phyloP scores from a whole-genome alignment of 306 rosid species.

The Acmispon strigosus region DNA sequence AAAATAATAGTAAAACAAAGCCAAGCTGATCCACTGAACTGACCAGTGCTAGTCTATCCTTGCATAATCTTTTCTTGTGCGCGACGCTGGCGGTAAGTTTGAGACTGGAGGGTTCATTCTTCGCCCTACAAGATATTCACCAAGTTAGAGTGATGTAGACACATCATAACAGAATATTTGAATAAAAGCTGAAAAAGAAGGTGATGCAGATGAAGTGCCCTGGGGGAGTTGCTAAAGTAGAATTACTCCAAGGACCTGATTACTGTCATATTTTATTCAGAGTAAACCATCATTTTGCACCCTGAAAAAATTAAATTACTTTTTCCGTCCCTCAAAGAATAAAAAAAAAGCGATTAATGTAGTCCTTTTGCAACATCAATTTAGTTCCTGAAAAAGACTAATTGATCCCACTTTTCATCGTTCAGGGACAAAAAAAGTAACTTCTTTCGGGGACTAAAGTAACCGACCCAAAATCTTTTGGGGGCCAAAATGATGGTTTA shows the following conservation, averaged over 20 bases:
- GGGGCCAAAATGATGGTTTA: too few relatives aligned
- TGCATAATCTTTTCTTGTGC: constrained; percentile 82
- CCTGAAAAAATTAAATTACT: too few relatives aligned
- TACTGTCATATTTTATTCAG: not conserved
- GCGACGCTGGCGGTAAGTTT: constrained; percentile 80
- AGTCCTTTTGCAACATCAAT: too few relatives aligned
- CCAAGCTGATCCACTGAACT: constrained; percentile 23
- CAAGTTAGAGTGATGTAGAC: constrained; percentile 20
- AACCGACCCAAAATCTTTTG: too few relatives aligned
- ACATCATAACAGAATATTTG: not conserved
- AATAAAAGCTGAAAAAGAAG: not conserved
- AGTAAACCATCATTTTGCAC: not conserved
- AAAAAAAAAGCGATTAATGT: too few relatives aligned
- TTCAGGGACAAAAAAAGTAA: too few relatives aligned
- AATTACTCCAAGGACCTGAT: not conserved
- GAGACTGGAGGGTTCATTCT: constrained; percentile 71
- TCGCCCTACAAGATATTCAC: constrained; percentile 52
- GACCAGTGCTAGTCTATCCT: constrained; percentile 52
- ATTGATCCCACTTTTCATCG: too few relatives aligned
- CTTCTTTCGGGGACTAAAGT: too few relatives aligned
- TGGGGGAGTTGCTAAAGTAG: not conserved
- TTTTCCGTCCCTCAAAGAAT: too few relatives aligned
- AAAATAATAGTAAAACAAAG: not conserved
- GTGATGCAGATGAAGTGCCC: not conserved
- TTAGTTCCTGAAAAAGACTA: too few relatives aligned